Conservation (phyloP, 2,329 filamentous ascomycete genomes). For the Alternaria solani region DNA sequence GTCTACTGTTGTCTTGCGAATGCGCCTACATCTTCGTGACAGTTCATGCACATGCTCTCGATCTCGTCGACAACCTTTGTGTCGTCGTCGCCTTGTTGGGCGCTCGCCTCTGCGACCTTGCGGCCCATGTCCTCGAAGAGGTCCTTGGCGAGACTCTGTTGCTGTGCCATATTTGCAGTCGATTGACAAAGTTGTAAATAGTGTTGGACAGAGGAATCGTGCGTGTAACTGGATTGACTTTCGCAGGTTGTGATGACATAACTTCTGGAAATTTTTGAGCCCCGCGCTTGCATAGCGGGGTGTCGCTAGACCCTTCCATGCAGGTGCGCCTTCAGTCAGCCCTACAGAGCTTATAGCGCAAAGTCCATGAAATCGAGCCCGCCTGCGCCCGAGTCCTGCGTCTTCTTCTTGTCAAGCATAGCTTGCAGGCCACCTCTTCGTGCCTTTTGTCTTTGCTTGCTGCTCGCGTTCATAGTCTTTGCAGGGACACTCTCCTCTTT, state of each 20-base stretch:
- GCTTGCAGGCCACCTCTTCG: slow-evolving; percentile 64
- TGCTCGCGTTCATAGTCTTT: slow-evolving; percentile 55
- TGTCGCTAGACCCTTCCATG: slow-evolving; percentile 32
- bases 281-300: slow-evolving; percentile 42
- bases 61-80: slow-evolving; percentile 62
- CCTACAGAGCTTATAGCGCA: slow-evolving; percentile 52
- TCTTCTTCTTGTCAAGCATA: slow-evolving; percentile 58
- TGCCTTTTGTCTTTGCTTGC: slow-evolving; percentile 64
- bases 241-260: slow-evolving; percentile 26
- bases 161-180: slow-evolving; percentile 43
- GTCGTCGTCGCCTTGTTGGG: slow-evolving; percentile 46
- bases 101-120: slow-evolving; percentile 55
- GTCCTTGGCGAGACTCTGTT: slow-evolving; percentile 54
- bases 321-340: slow-evolving; percentile 26
- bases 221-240: slow-evolving; percentile 5
- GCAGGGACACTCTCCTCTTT: slow-evolving; percentile 25
- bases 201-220: not conserved
- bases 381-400: slow-evolving; percentile 44
- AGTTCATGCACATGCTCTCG: slow-evolving; percentile 64
- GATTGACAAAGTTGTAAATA: not conserved
- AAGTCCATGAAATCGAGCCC: slow-evolving; percentile 63
- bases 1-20: slow-evolving; percentile 1
- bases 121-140: slow-evolving; percentile 62
- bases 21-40: slow-evolving; percentile 56
- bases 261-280: slow-evolving; percentile 44